Evolutionary conservation across 805 yeast species (phyloP), one percentile per base, ranked within the genome.

Genomic region (Komagataella ulmi): DNA sequence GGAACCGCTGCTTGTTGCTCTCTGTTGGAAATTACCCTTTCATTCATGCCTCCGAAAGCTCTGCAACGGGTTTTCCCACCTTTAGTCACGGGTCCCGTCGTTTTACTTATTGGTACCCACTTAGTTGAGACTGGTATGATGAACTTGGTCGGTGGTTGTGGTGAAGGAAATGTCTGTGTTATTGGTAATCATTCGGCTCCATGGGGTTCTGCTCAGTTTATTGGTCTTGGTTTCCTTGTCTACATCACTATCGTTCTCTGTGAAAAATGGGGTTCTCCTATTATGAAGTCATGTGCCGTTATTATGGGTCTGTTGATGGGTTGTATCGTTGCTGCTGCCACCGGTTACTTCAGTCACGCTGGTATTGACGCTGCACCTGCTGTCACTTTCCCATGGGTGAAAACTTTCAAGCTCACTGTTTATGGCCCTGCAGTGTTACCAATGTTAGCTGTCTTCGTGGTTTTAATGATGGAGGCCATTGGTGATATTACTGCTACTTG

Each of bases 401-500:
- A 84, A 56, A 88, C 96, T 10, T 89, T 88, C 73, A 81, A 76
- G 55, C 72, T 88, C 51, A 66, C 71, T 45, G 79, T 89, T 5
- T 87, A 89, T 60, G 97, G 87, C 2, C 96, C 97, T 1, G 79
- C 84, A 2, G 93, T 89, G 5, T 69, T 89, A 51, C 97, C 97
- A 3, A 77, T 87, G 70, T 68, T 89, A 53, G 95, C 96, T 0
- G 84, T 88, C 48, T 89, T 81, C 64, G 73, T 89, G 36, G 88
- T 83, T 24, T 68, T 86, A 58, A 84, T 87, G 79, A 88, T 88
- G 88, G 97, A 90, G 71, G 85, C 95, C 51, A 88, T 89, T 62
- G 97, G 97, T 65, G 97, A 89, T 66, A 84, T 89, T 62, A 88
- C 96, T 36, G 97, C 97, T 43, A 87, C 96, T 46, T 84, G 88